Conservation (phyloP, 2,329 filamentous ascomycete species). For the Ascochyta viciae-villosae region DNA sequence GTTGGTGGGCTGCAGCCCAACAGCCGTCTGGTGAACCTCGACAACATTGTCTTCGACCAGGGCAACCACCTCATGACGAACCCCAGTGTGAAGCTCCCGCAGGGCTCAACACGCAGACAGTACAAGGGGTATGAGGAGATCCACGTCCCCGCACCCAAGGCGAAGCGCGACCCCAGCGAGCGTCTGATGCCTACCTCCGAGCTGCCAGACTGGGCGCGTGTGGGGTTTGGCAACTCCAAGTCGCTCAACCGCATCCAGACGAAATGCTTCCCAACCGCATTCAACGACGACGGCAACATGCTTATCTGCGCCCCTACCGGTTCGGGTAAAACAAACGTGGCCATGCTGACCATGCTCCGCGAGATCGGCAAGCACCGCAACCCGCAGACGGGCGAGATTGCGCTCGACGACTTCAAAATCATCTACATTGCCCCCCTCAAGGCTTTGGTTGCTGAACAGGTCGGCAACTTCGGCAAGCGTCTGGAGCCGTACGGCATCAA, state of each 20-base stretch:
- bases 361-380: slow-evolving; percentile 97
- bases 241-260: slow-evolving; percentile 96
- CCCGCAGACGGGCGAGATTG: slow-evolving; percentile 87
- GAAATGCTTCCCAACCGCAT: slow-evolving; percentile 88
- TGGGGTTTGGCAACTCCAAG: slow-evolving; percentile 84
- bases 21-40: slow-evolving; percentile 85
- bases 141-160: slow-evolving; percentile 92
- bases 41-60: slow-evolving; percentile 96
- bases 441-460: slow-evolving; percentile 95
- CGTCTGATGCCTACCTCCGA: slow-evolving; percentile 79
- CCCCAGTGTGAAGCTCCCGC: slow-evolving; percentile 88
- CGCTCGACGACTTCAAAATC: slow-evolving; percentile 97
- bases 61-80: slow-evolving; percentile 99
- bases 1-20: slow-evolving; percentile 88
- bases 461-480: slow-evolving; percentile 94
- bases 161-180: slow-evolving; percentile 80
- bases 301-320: slow-evolving; percentile 96
- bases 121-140: slow-evolving; percentile 99
- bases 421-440: slow-evolving; percentile 97
- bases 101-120: slow-evolving; percentile 91
- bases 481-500: slow-evolving; percentile 89
- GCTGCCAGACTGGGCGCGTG: slow-evolving; percentile 89
- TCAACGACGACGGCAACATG: slow-evolving; percentile 95
- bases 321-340: slow-evolving; percentile 97
- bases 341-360: slow-evolving; percentile 94